Conservation (phyloP, 306 rosid genomes). For the Cucumis sativus region Cucumber_9930_V3 NC_026660.2:19310001-19310500, state of each 20-base stretch:
- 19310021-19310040: not conserved
- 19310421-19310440: no score
- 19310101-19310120: not conserved
- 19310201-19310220: not conserved
- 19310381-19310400: no score
- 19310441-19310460: no score
- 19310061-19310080: not conserved
- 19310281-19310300: not conserved
- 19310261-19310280: not conserved
- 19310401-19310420: no score
- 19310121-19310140: not conserved
- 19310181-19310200: not conserved
- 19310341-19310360: no score
- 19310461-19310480: not conserved
- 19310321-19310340: not conserved
- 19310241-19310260: not conserved
- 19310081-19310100: not conserved
- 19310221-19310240: not conserved
- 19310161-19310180: not conserved
- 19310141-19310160: not conserved
- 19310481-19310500: not conserved
- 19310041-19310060: not conserved
- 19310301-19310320: not conserved
- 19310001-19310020: not conserved
- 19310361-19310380: no score